These are phyloP conservation scores for Hymenoscyphus fructigenus DNA, from an alignment of 2,329 filamentous ascomycete genomes.

Conservation along the genomic window DNA sequence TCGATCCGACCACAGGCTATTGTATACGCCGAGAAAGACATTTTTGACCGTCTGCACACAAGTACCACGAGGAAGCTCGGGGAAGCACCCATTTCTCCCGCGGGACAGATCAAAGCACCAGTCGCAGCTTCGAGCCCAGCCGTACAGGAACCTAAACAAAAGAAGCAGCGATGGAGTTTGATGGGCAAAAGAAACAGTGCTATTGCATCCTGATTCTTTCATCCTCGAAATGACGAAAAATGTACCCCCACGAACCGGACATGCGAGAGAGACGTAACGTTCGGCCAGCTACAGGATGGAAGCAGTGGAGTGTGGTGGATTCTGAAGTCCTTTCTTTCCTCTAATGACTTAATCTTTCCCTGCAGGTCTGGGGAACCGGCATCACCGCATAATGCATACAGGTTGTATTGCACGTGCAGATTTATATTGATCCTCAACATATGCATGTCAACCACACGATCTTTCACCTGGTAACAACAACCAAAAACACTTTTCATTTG, in stretches of 20 bases:
- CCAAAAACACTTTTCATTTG: conserved; percentile 9
- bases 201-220: background rate
- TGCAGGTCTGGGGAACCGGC: conserved; percentile 14
- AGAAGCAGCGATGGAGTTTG: conserved; percentile 32
- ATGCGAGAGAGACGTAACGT: conserved; percentile 1
- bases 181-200: conserved; percentile 26
- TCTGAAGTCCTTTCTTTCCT: conserved; percentile 1
- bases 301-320: conserved; percentile 5
- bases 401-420: conserved; percentile 14
- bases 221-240: background rate
- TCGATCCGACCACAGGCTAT: conserved; percentile 25
- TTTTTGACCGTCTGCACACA: conserved; percentile 36
- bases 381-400: conserved; percentile 12
- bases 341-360: conserved; percentile 3
- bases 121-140: conserved; percentile 7
- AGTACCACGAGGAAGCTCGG: conserved; percentile 36
- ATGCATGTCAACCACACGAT: conserved; percentile 7
- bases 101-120: conserved; percentile 13
- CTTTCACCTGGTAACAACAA: conserved; percentile 7
- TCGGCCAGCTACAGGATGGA: conserved; percentile 1
- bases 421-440: conserved; percentile 5
- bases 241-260: background rate
- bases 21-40: conserved; percentile 30
- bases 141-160: conserved; percentile 21
- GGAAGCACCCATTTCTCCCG: conserved; percentile 33